Evolutionary conservation across 2,329 filamentous ascomycete species (phyloP).

Genomic region (Exophiala alcalophila): DNA sequence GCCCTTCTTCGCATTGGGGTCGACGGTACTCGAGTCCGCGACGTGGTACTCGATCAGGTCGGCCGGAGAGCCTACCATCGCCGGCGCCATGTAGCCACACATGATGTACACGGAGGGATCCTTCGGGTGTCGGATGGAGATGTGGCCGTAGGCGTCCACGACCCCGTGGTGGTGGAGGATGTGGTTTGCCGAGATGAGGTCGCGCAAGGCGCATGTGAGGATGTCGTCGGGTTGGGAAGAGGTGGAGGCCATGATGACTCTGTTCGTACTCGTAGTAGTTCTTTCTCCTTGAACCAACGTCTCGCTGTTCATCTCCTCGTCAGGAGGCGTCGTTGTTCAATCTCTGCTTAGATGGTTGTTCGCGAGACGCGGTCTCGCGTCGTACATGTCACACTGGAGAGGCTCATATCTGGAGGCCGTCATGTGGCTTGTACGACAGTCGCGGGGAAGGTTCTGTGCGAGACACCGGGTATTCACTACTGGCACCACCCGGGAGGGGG

Average conservation of each 20-base stretch:
- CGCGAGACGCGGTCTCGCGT: too few relatives aligned
- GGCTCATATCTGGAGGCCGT: too few relatives aligned
- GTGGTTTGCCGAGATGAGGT: constrained; percentile 28
- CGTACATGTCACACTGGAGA: too few relatives aligned
- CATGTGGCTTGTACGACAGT: too few relatives aligned
- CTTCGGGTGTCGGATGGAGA: constrained; percentile 53
- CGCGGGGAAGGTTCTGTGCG: too few relatives aligned
- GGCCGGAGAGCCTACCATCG: constrained; percentile 42
- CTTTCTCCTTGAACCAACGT: neutral
- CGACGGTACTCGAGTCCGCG: constrained; percentile 42
- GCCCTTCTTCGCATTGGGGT: constrained; percentile 40
- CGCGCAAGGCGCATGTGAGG: constrained; percentile 17
- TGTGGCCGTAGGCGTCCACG: constrained; percentile 56
- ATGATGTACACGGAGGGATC: constrained; percentile 50
- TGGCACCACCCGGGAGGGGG: too few relatives aligned
- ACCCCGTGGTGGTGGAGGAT: constrained; percentile 52
- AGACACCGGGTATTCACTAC: too few relatives aligned
- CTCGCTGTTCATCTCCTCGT: too few relatives aligned
- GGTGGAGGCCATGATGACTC: neutral
- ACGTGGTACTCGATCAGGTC: constrained; percentile 52
- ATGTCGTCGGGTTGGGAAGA: neutral
- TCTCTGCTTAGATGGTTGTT: too few relatives aligned
- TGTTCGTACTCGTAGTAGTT: neutral
- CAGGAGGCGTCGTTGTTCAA: too few relatives aligned
- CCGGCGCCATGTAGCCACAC: constrained; percentile 49